Base-by-base conservation (phyloP, 176 grass and related monocot genomes). In the Raddia guianensis region DNA sequence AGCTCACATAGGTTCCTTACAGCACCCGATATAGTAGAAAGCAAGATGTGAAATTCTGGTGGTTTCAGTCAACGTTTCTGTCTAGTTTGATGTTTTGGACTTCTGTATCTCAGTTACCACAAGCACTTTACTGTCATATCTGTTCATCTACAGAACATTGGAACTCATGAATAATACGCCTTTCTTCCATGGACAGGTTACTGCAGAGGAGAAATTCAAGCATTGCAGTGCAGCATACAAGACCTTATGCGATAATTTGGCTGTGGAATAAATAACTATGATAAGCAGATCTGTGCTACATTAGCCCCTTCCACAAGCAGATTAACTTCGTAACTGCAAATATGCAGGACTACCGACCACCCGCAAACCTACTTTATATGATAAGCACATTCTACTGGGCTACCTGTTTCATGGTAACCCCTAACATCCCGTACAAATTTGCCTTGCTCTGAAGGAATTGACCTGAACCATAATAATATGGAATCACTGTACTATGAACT, bases 131-230 rank as follows among this genome's bases (percentile, higher is more conserved):
- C 42, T 78, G 49, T 70, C 63, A 32, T n/a, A 75, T 12, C 63
- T 50, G 55, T 55, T 75, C 49, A 18, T 78, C 21, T 55, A 60
- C 10, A 40, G 37, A 40, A 40, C 4, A 5, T 40, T 40, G 16
- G 56, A 75, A 44, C 32, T 86, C 69, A 33, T 53, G 32, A 63
- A 57, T 68, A 70, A 63, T 73, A 11, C 27, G 14, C 5, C 73
- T 56, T 73, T 80, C 37, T 81, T 66, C 53, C 44, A 64, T 83
- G 76, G 49, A 70, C 86, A 98, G 95, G 80, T 73, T 70, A 87
- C 72, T 67, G 95, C 95, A 50, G 92, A 91, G 72, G 95, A 98
- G 84, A 98, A 86, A 89, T 98, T 98, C 82, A 98, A 98, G 82
- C 74, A 89, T 70, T 98, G 95, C 79, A 82, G 92, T 72, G 78